These are phyloP conservation scores for Penicillium sp. DNA, from an alignment of 2,329 filamentous ascomycete genomes.

Conservation along the genomic window DNA sequence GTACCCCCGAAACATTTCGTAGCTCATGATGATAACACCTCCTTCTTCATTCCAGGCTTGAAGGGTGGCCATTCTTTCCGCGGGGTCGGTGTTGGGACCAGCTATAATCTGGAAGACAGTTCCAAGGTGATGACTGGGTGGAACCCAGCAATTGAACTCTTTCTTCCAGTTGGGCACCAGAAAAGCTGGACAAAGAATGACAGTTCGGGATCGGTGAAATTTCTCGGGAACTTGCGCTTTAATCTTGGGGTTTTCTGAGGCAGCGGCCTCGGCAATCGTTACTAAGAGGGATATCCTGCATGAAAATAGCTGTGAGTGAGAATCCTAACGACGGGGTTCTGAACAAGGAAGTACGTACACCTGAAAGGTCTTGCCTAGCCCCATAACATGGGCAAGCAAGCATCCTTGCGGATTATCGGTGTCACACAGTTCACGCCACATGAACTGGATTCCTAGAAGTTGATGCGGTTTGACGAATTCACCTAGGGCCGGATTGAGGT, in stretches of 20 bases:
- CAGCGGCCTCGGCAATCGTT: slow-evolving; percentile 66
- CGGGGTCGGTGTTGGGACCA: not conserved
- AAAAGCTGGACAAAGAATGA: slow-evolving; percentile 74
- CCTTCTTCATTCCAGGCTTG: slow-evolving; percentile 62
- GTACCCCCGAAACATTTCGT: slow-evolving; percentile 62
- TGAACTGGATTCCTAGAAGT: slow-evolving; percentile 75
- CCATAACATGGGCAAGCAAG: slow-evolving; percentile 86
- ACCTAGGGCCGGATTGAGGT: slow-evolving; percentile 65
- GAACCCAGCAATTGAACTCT: slow-evolving; percentile 71
- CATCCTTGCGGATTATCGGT: slow-evolving; percentile 68
- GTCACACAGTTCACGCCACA: slow-evolving; percentile 80
- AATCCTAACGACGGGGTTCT: not conserved
- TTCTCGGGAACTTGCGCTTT: slow-evolving; percentile 66
- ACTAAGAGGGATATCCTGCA: slow-evolving; percentile 72
- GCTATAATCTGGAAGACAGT: slow-evolving; percentile 37
- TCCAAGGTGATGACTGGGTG: slow-evolving; percentile 55
- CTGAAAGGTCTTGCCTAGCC: slow-evolving; percentile 90
- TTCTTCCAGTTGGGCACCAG: slow-evolving; percentile 81
- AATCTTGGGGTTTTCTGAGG: slow-evolving; percentile 59
- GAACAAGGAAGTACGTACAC: slow-evolving; percentile 48
- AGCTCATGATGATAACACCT: slow-evolving; percentile 76
- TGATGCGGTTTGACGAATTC: slow-evolving; percentile 74
- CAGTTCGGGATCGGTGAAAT: slow-evolving; percentile 62
- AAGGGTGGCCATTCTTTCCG: slow-evolving; percentile 51
- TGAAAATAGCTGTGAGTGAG: slow-evolving; percentile 3